Percentiles rank a stretch among this genome's conserved stretches.
phyloP scores from a whole-genome alignment of 768 basidiomycete species.

The Serpula lacrymans region DNA sequence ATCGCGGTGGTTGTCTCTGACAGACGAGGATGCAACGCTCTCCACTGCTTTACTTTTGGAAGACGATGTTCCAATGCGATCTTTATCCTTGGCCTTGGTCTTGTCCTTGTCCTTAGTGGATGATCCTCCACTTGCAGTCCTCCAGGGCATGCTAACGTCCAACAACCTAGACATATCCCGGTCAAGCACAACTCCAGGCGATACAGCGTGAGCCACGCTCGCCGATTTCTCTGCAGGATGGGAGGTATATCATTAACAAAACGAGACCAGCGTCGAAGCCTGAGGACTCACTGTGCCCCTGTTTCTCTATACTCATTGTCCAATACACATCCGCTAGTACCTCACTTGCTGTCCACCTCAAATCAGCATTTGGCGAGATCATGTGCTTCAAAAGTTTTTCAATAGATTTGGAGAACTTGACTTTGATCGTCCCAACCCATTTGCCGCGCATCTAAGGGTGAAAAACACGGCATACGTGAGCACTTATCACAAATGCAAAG shows the following conservation, averaged over 20 bases:
- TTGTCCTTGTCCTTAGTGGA: no score
- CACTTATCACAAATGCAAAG: neutral
- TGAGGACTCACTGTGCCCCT: constrained; percentile 40
- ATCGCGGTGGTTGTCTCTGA: no score
- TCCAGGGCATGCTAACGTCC: constrained; percentile 34
- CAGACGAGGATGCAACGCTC: no score
- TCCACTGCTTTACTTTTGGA: no score
- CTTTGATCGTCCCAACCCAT: constrained; percentile 72
- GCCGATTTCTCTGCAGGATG: constrained; percentile 29
- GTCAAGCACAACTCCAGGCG: constrained; percentile 15
- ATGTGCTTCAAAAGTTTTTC: constrained; percentile 74
- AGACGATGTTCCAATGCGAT: no score
- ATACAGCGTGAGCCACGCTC: constrained; percentile 20
- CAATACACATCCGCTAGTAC: constrained; percentile 70
- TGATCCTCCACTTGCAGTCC: no score
- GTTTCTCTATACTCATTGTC: constrained; percentile 25
- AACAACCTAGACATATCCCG: constrained; percentile 28
- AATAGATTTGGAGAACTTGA: constrained; percentile 61
- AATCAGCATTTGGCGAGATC: constrained; percentile 79
- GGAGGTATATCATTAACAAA: neutral
- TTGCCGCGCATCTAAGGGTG: constrained; percentile 62
- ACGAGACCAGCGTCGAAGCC: neutral
- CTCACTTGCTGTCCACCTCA: constrained; percentile 67
- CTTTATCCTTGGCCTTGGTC: no score
- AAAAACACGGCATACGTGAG: neutral